These are phyloP conservation scores for Penicillium macrosclerotiorum DNA, from an alignment of 495 filamentous ascomycete genomes.

Conservation along the genomic window DNA sequence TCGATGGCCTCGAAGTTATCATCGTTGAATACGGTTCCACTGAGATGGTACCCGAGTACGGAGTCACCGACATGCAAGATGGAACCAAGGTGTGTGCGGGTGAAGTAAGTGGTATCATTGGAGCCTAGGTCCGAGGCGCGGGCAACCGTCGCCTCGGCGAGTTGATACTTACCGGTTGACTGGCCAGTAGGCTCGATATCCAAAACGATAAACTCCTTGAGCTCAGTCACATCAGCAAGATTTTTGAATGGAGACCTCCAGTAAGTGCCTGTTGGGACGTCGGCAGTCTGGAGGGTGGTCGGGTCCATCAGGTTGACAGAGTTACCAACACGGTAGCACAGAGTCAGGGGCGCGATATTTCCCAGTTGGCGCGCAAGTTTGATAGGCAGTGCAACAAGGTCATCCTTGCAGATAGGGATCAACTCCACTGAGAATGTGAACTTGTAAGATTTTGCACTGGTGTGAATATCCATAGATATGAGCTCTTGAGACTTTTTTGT, in stretches of 20 bases:
- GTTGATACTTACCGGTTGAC: constrained; percentile 74
- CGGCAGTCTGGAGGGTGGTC: constrained; percentile 83
- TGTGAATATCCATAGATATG: constrained; percentile 92
- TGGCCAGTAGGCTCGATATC: constrained; percentile 82
- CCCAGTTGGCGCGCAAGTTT: constrained; percentile 81
- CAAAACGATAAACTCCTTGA: constrained; percentile 93
- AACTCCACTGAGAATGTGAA: constrained; percentile 80
- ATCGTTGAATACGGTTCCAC: constrained; percentile 90
- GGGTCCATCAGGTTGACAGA: constrained; percentile 88
- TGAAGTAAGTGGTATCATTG: constrained; percentile 83
- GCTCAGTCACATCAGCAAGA: constrained; percentile 78
- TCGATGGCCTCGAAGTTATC: constrained; percentile 76
- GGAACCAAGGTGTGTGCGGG: constrained; percentile 83
- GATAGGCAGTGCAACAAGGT: constrained; percentile 87
- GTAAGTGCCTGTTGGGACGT: constrained; percentile 77
- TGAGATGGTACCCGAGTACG: constrained; percentile 85
- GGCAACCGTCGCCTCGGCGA: constrained; percentile 84
- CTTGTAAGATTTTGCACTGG: constrained; percentile 89
- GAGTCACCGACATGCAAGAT: constrained; percentile 88
- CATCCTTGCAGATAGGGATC: constrained; percentile 94
- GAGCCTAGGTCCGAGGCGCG: constrained; percentile 81
- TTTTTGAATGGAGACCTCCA: constrained; percentile 84
- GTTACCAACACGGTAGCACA: constrained; percentile 89
- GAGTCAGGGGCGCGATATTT: constrained; percentile 76
- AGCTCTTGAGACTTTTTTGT: constrained; percentile 88